Base-by-base conservation (phyloP, 768 basidiomycete genomes). In the Panaeolus papilionaceus region DNA sequence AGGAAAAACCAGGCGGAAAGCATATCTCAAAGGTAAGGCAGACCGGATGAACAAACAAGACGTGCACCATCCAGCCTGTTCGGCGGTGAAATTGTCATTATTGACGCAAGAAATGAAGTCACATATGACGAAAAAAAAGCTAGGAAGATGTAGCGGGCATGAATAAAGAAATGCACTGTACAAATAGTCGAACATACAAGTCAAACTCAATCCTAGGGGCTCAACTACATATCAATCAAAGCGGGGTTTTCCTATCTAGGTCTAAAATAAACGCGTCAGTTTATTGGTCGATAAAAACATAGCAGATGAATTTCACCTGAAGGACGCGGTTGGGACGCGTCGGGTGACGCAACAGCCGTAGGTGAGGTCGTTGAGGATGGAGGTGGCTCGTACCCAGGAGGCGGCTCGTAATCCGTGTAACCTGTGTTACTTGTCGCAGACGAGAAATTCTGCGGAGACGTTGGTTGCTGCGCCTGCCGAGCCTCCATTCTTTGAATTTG, bases 401-500 rank as follows among this genome's bases (percentile, higher is more conserved):
- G 54, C 5, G 54, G 26, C 10, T 58, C 54, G 33, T 58, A 58
- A 33, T 58, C 54, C 28, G 54, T 58, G 14, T 4, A 33, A 23
- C 54, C 54, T 4, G 54, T 9, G 33, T 58, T 58, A 12, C 54
- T 58, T n/a, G 54, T 33, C 9, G 54, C 28, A 28, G 54, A 58
- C 3, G 54, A 58, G 33, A 33, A 58, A 28, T 58, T 28, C 14
- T 33, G 54, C 33, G 26, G 28, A 16, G 54, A 33, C 45, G n/a
- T 9, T 20, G 20, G 20, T 11, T 58, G 54, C 11, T 58, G 28
- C 11, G 28, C 33, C 14, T 58, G 54, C 28, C 54, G 54, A 4
- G 54, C 54, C 14, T 58, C 54, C 54, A 58, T 58, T 58, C 54
- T 58, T 12, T 58, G 54, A 37, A 58, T 58, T 58, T 58, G 54